Evolutionary conservation across 371 early-diverging fungal genomes (phyloP), one percentile per base, ranked within the genome.

Genomic region (Dipsacomyces acuminosporus): DNA sequence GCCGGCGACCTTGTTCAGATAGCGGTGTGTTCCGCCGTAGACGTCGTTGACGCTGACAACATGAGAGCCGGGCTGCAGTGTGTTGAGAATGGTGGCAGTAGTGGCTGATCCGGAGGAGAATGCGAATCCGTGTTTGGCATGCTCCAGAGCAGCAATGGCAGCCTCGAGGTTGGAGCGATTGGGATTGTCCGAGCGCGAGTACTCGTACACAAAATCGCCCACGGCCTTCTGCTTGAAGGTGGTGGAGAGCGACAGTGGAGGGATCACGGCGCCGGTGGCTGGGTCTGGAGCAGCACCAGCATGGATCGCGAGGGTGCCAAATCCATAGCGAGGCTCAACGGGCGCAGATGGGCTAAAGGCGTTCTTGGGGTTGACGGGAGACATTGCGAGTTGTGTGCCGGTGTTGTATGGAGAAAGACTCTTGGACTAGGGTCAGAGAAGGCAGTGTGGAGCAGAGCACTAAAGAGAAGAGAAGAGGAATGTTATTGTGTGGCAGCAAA

Each of bases 1-100:
- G 35, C 72, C 70, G 15, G 94, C 93, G 14, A 96, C 94, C 79
- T 91, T 94, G 72, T 90, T 93, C 71, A 98, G 88, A 80, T 91
- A 95, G 51, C 96, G 88, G 78, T 91, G 91, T 48, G 96, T 96
- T 52, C 98, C 97, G 70, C 98, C 97, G 71, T 98, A 96, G 36
- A 94, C 93, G 71, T 96, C 97, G 78, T 93, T 93, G 61, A 94
- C 93, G 41, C 84, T 82, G 62, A 96, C 82, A 18, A 96, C 74
- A 64, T 96, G 96, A 33, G 87, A 80, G 30, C 94, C 94, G 19
- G 75, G 55, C 44, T 77, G 74, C 24, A 94, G 71, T 34, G 88
- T 75, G 66, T 82, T 80, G 48, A 91, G 75, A 42, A 96, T 81
- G 42, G 94, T 87, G 8, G 96, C 90, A 18, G 96, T 96, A 21